Percentiles rank a stretch among this genome's conserved stretches.
These are phyloP conservation scores for Monilinia fructicola DNA, from an alignment of 2,329 filamentous ascomycete genomes.

Conservation along the genomic window DNA sequence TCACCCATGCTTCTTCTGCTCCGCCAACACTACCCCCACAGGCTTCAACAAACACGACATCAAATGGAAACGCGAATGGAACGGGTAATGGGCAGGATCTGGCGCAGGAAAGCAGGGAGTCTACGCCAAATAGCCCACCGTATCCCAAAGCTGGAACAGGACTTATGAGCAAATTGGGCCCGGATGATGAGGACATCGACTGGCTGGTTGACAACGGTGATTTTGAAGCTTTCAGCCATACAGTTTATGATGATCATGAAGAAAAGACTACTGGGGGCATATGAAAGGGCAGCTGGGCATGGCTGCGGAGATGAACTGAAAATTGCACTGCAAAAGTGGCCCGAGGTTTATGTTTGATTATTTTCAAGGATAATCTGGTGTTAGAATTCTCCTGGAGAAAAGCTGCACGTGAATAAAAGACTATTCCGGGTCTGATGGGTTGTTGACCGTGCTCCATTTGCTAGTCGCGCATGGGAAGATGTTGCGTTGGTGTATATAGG, in stretches of 20 bases:
- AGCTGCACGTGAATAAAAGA: background rate
- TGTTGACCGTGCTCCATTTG: background rate
- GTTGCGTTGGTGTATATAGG: background rate
- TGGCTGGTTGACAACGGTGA: slow-evolving; percentile 59
- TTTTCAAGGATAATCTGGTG: background rate
- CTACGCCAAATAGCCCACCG: slow-evolving; percentile 57
- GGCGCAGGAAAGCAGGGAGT: slow-evolving; percentile 45
- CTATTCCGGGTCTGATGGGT: background rate
- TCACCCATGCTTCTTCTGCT: slow-evolving; percentile 46
- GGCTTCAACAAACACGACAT: background rate
- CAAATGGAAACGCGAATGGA: slow-evolving; percentile 25
- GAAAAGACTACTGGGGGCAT: slow-evolving; percentile 24
- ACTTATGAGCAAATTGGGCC: slow-evolving; percentile 51
- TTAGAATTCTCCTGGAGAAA: background rate
- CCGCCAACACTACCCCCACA: slow-evolving; percentile 32
- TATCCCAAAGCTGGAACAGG: slow-evolving; percentile 65
- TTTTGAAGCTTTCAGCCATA: slow-evolving; percentile 41
- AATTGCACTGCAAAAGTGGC: background rate
- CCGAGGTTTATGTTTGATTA: background rate
- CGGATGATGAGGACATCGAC: slow-evolving; percentile 58
- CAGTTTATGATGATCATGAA: slow-evolving; percentile 37
- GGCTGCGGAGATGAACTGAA: background rate
- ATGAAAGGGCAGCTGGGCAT: background rate
- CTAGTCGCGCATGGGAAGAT: background rate
- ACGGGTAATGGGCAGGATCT: slow-evolving; percentile 32